phyloP scores from a whole-genome alignment of 441 rosid species.

The Gossypium davidsonii region DNA sequence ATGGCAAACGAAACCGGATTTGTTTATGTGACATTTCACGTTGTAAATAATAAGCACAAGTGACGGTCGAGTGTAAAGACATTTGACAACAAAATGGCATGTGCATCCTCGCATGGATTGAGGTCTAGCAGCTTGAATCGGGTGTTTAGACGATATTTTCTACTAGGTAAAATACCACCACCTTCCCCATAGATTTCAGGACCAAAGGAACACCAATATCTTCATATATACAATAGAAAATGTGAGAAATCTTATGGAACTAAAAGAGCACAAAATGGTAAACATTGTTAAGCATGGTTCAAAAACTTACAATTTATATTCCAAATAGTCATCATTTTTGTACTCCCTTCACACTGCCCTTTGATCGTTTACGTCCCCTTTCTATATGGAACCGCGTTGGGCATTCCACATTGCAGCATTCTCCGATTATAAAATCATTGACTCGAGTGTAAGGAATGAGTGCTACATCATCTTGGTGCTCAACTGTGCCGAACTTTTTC shows the following conservation, averaged over 20 bases:
- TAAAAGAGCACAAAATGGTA: not conserved
- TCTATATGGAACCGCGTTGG: conserved; percentile 91
- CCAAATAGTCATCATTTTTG: conserved; percentile 75
- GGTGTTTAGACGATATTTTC: conserved; percentile 83
- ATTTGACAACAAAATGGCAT: conserved; percentile 81
- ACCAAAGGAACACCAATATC: conserved; percentile 97
- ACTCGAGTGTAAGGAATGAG: conserved; percentile 69
- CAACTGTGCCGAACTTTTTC: conserved; percentile 75
- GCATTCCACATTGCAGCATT: conserved; percentile 70
- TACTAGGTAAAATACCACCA: conserved; percentile 75
- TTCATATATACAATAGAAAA: conserved; percentile 6
- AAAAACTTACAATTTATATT: conserved; percentile 67
- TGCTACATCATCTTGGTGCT: conserved; percentile 79
- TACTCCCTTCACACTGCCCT: conserved; percentile 66
- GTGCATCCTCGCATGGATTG: conserved; percentile 93
- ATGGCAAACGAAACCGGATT: conserved; percentile 82
- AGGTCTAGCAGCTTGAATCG: conserved; percentile 87
- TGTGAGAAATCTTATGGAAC: not conserved
- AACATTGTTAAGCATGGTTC: not conserved
- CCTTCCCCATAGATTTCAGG: conserved; percentile 98
- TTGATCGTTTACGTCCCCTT: conserved; percentile 66
- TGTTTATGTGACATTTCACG: conserved; percentile 78
- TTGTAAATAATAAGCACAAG: conserved; percentile 70
- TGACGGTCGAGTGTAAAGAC: conserved; percentile 71
- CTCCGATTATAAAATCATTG: conserved; percentile 80